Base-by-base conservation (phyloP, 2,329 filamentous ascomycete species). In the Epichloe scottii region DNA sequence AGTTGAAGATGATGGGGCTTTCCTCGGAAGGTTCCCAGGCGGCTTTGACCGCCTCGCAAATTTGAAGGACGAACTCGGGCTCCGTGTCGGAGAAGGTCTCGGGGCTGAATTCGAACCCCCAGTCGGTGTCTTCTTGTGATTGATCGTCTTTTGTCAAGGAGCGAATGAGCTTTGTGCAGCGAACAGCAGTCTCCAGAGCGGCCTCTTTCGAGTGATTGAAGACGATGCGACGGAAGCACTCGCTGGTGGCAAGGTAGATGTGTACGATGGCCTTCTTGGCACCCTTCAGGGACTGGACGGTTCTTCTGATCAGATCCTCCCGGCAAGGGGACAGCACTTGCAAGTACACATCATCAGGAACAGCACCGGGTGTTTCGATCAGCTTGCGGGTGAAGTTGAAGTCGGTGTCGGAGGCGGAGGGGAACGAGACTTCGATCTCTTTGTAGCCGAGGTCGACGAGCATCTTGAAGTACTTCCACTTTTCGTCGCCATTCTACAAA, bases 381-480 rank as follows among this genome's bases (percentile, higher is more conserved):
- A 97, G 74, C 62, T 84, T 82, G 58, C 89, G 79, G 40, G 89
- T 95, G 65, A 97, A 97, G 73, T 95, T 88, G 73, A 90, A 97
- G 71, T 97, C 93, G 62, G 87, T 95, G 65, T 95, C 85, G 39
- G 89, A 95, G 14, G 91, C 89, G 0, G 89, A 95, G 47, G 91
- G 91, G 71, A 95, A 97, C 4, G 90, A 93, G 19, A 96, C 85
- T 66, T 97, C 91, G 58, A 97, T 96, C 71, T 97, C 91, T 72
- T 96, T 97, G 77, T 94, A 97, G 60, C 93, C 91, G 47, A 96
- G 77, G 55, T 91, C 82, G 62, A 85, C 81, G 50, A 97, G 81
- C 89, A 95, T 94, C 70, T 90, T 84, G 76, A 97, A 97, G 76
- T 90, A 97, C 55, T 77, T 76, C 81, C 86, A 93, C 72, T 97